Base-by-base conservation (phyloP, 208 protist species). In the Wallacemonas rigidus region DNA sequence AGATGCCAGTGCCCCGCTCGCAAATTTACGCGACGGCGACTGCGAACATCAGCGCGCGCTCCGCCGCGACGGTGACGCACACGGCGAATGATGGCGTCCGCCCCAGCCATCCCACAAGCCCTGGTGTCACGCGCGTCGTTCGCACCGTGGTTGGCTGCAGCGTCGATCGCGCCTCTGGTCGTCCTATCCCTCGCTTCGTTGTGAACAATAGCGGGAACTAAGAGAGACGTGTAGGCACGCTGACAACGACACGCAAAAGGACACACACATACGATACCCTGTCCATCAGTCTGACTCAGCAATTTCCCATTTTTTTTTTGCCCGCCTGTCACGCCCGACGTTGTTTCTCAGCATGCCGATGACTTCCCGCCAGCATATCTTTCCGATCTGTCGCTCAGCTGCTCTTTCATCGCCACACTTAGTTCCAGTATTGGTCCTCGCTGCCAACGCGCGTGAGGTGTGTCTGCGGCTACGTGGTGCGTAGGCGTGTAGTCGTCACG, bases 141-240 rank as follows among this genome's bases (percentile, higher is more conserved):
- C 74, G 72, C 43, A 87, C 77, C 44, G 79, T 89, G 17, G 79
- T 87, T 67, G 48, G 68, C 64, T 82, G 75, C 61, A 69, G 69
- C 11, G 78, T 89, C 12, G 85, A 89, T 64, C 80, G 85, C 48
- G 79, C 85, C 0, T 81, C 74, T 35, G 85, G 85, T 6, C 80
- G 85, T 5, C 74, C 74, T 14, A 74, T 79, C 38, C 84, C 84
- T 3, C 60, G 60, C 60, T 65, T 65, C 50, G 43, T 26, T 7
- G n/a, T 65, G 40, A 51, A 65, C 60, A 65, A 36, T 41, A 7
- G 60, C 36, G 38, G 12, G 4, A 62, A 56, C n/a, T 56, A n/a
- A 12, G n/a, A n/a, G 8, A 56, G 26, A 26, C 26, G 26, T 26
- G 26, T 26, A 26, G 26, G 26, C 26, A 26, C 26, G 26, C 26